Conservation (phyloP, 805 yeast genomes). For the Saturnispora besseyi region DNA sequence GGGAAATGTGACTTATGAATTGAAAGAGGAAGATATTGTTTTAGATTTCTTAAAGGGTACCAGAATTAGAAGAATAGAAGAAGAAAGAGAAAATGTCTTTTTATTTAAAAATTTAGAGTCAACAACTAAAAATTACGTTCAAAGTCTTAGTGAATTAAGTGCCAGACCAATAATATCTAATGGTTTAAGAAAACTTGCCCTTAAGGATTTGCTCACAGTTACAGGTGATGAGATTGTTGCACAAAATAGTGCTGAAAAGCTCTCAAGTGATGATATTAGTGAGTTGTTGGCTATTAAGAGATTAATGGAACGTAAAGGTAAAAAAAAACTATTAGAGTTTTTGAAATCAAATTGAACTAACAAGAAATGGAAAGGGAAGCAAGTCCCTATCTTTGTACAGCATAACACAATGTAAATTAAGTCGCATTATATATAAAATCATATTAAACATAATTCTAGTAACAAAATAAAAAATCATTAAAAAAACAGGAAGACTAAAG, state of each 20-base stretch:
- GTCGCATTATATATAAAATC: background rate
- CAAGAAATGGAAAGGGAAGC: background rate
- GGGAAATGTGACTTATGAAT: conserved; percentile 40
- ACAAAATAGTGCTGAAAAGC: conserved; percentile 10
- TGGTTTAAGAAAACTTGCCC: conserved; percentile 30
- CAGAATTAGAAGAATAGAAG: conserved; percentile 29
- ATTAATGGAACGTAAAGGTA: conserved; percentile 62
- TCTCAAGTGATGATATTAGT: conserved; percentile 32
- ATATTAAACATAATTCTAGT: background rate
- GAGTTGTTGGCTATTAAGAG: conserved; percentile 49
- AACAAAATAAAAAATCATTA: background rate
- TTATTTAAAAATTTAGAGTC: conserved; percentile 23
- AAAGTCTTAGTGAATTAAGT: conserved; percentile 27
- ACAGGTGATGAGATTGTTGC: conserved; percentile 22
- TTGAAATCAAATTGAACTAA: conserved; percentile 26
- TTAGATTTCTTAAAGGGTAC: conserved; percentile 59
- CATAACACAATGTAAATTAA: background rate
- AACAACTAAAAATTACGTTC: conserved; percentile 24
- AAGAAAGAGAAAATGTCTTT: conserved; percentile 23
- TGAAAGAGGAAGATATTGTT: conserved; percentile 61
- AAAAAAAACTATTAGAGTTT: conserved; percentile 52
- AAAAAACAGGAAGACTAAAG: background rate
- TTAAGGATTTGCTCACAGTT: conserved; percentile 39
- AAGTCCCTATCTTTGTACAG: background rate
- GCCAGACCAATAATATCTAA: conserved; percentile 24